Percentiles rank a stretch among this genome's conserved stretches.
Conservation (phyloP, 2,329 filamentous ascomycete genomes). For the Colletotrichum eremochloae region DNA sequence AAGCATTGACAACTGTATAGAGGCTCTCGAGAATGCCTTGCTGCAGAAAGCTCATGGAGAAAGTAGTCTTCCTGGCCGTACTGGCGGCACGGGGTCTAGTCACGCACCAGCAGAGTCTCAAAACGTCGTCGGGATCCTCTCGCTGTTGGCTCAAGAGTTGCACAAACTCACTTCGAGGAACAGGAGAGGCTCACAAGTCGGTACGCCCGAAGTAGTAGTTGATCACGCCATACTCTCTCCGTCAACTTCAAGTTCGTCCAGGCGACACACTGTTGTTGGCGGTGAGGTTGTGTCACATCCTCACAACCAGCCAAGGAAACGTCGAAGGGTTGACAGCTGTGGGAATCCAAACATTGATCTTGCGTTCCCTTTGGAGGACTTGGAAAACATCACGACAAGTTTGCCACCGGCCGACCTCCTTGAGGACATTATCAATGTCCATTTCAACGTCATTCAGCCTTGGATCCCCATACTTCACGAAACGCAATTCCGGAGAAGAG, state of each 20-base stretch:
- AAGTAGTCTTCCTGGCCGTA: background rate
- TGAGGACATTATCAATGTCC: slow-evolving; percentile 45
- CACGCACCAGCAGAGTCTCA: slow-evolving; percentile 23
- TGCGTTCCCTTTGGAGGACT: slow-evolving; percentile 40
- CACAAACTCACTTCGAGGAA: slow-evolving; percentile 42
- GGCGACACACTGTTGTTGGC: slow-evolving; percentile 19
- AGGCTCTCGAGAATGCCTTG: slow-evolving; percentile 40
- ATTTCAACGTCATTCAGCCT: slow-evolving; percentile 56
- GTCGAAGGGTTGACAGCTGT: slow-evolving; percentile 45
- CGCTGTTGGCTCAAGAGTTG: slow-evolving; percentile 43
- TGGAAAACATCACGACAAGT: slow-evolving; percentile 48
- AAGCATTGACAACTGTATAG: slow-evolving; percentile 6
- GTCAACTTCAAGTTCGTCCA: slow-evolving; percentile 26
- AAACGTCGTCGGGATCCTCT: slow-evolving; percentile 43
- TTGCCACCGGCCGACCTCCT: slow-evolving; percentile 41
- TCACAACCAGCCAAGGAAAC: slow-evolving; percentile 39
- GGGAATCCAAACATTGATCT: slow-evolving; percentile 45
- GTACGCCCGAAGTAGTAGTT: slow-evolving; percentile 16
- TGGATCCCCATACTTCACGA: slow-evolving; percentile 57
- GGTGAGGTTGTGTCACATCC: slow-evolving; percentile 28
- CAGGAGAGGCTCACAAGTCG: background rate
- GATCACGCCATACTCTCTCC: slow-evolving; percentile 31
- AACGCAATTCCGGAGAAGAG: slow-evolving; percentile 46
- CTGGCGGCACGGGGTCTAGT: slow-evolving; percentile 1
- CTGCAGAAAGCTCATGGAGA: slow-evolving; percentile 29